Evolutionary conservation across 2,329 filamentous ascomycete genomes (phyloP).

Genomic region (Curvularia hawaiiensis): DNA sequence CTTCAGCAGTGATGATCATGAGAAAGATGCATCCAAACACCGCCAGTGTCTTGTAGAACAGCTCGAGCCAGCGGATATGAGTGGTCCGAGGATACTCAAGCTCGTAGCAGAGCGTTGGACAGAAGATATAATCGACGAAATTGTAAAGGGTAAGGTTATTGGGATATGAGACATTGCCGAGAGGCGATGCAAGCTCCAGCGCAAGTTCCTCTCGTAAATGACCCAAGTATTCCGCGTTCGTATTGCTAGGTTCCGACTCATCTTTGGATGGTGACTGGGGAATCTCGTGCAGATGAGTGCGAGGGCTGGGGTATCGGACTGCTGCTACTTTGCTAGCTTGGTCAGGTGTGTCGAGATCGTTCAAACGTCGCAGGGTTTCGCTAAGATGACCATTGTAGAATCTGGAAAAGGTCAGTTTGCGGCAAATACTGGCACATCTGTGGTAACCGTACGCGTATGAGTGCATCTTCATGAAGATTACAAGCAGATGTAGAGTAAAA

Average conservation of each 20-base stretch:
- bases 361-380: slow-evolving; percentile 81
- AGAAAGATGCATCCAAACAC: slow-evolving; percentile 97
- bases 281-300: slow-evolving; percentile 60
- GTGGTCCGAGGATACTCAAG: slow-evolving; percentile 87
- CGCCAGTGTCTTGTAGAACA: slow-evolving; percentile 84
- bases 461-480: slow-evolving; percentile 98
- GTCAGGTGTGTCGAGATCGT: slow-evolving; percentile 77
- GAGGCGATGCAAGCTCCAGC: slow-evolving; percentile 85
- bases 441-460: slow-evolving; percentile 69
- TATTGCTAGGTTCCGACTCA: slow-evolving; percentile 49
- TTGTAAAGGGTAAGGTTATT: slow-evolving; percentile 83
- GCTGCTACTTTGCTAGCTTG: slow-evolving; percentile 70
- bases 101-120: slow-evolving; percentile 96
- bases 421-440: neutral
- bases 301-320: slow-evolving; percentile 70
- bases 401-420: slow-evolving; percentile 20
- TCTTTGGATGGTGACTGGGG: slow-evolving; percentile 49
- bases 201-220: slow-evolving; percentile 85
- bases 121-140: slow-evolving; percentile 85
- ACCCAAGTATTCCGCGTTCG: slow-evolving; percentile 54
- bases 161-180: slow-evolving; percentile 89
- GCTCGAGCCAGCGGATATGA: slow-evolving; percentile 76
- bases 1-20: slow-evolving; percentile 86
- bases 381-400: slow-evolving; percentile 98
- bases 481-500: slow-evolving; percentile 86